Percentiles rank a stretch among this genome's conserved stretches.
Evolutionary conservation across 164 flowering plant genomes (phyloP).

Genomic region (Umbilicus rupestris): DNA sequence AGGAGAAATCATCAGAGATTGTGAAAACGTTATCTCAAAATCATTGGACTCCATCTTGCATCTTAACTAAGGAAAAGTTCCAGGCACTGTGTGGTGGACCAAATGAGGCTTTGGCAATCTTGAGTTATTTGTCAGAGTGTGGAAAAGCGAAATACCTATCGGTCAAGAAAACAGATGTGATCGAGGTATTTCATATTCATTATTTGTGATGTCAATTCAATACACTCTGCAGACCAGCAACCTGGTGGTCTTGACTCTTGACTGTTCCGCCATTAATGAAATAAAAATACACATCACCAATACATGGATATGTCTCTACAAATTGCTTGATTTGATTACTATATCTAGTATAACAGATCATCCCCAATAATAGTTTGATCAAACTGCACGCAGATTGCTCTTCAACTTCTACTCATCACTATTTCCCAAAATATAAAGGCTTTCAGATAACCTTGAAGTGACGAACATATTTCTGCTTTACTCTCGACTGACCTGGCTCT

Average conservation of each 20-base stretch:
- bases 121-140: slow-evolving; percentile 51
- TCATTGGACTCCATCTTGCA: slow-evolving; percentile 70
- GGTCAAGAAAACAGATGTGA: slow-evolving; percentile 29
- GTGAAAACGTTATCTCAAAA: slow-evolving; percentile 43
- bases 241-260: no score
- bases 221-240: no score
- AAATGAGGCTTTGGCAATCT: slow-evolving; percentile 51
- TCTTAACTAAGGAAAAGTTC: slow-evolving; percentile 54
- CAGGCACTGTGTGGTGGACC: slow-evolving; percentile 47
- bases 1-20: slow-evolving; percentile 58
- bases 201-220: not conserved
- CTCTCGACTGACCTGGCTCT: no score
- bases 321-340: no score
- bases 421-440: no score
- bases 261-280: no score
- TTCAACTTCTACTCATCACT: no score
- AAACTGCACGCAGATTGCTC: no score
- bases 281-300: no score
- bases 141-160: slow-evolving; percentile 50
- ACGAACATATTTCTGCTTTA: no score
- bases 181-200: slow-evolving; percentile 41
- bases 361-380: not conserved
- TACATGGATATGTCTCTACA: no score
- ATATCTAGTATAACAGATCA: not conserved
- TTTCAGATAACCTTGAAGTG: no score